phyloP scores from a whole-genome alignment of 1,139 yeast genomes.

The Geotrichum carabidarum region DNA sequence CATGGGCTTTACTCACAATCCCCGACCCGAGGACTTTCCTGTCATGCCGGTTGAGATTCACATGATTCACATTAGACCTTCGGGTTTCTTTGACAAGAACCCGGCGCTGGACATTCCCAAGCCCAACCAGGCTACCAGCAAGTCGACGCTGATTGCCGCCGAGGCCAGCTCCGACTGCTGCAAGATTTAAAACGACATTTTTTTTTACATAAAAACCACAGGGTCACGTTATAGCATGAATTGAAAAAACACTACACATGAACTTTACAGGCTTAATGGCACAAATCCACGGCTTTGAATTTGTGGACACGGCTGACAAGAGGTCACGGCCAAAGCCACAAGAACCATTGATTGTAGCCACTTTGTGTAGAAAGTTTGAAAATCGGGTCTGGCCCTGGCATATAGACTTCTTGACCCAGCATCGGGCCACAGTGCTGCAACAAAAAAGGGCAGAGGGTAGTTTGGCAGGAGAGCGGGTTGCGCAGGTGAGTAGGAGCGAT shows the following conservation, averaged over 20 bases:
- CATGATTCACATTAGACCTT: conserved; percentile 64
- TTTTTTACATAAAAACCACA: no score
- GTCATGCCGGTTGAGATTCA: conserved; percentile 84
- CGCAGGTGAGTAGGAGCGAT: no score
- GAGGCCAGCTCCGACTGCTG: conserved; percentile 12
- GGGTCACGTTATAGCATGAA: background rate
- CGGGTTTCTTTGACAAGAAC: conserved; percentile 73
- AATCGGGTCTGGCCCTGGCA: no score
- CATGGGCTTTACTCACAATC: conserved; percentile 79
- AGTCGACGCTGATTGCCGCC: conserved; percentile 46
- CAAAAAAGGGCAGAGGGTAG: no score
- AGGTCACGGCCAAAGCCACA: no score
- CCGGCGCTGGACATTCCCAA: conserved; percentile 82
- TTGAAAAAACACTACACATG: background rate
- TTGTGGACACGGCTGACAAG: no score
- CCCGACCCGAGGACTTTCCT: conserved; percentile 87
- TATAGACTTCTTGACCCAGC: no score
- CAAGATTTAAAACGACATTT: conserved; percentile 4
- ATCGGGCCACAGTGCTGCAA: no score
- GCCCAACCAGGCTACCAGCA: conserved; percentile 64
- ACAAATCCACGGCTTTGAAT: background rate
- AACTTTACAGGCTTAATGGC: background rate
- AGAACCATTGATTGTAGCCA: no score
- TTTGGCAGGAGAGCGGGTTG: no score
- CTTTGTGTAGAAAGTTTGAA: no score